phyloP scores from a whole-genome alignment of 495 filamentous ascomycete species.

The Aspergillus diversus region DNA sequence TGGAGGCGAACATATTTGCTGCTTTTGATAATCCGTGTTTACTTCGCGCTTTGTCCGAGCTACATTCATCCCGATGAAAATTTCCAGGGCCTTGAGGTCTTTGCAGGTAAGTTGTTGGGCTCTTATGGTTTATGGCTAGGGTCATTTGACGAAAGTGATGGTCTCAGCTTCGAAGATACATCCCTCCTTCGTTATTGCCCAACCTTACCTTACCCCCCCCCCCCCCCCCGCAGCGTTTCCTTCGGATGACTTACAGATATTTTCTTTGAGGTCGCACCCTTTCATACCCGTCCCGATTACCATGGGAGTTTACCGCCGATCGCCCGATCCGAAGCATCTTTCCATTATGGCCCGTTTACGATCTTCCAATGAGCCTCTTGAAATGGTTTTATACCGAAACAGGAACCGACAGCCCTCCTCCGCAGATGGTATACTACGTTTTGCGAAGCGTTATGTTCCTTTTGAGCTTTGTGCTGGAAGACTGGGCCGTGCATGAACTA shows the following conservation, averaged over 20 bases:
- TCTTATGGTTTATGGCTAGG: background rate
- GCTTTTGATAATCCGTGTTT: constrained; percentile 82
- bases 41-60: constrained; percentile 91
- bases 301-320: constrained; percentile 92
- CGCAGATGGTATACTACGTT: constrained; percentile 83
- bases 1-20: constrained; percentile 90
- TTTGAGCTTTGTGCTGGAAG: constrained; percentile 92
- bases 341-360: constrained; percentile 93
- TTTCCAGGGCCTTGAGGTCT: constrained; percentile 96
- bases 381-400: constrained; percentile 80
- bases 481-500: constrained; percentile 95
- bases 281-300: constrained; percentile 78
- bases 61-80: constrained; percentile 98
- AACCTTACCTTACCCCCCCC: background rate
- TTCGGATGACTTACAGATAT: constrained; percentile 17
- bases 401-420: constrained; percentile 56
- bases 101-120: constrained; percentile 72
- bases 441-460: constrained; percentile 88
- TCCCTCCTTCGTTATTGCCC: background rate
- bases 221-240: constrained; percentile 4
- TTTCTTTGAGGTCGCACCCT: constrained; percentile 76
- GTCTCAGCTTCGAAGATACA: background rate
- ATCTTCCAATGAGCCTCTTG: constrained; percentile 86
- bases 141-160: constrained; percentile 13
- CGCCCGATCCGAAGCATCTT: constrained; percentile 92